A percentile compares a stretch with the other conserved stretches of the same genome.
phyloP scores from a whole-genome alignment of 2,329 filamentous ascomycete species.

The Alternaria sp. region DNA sequence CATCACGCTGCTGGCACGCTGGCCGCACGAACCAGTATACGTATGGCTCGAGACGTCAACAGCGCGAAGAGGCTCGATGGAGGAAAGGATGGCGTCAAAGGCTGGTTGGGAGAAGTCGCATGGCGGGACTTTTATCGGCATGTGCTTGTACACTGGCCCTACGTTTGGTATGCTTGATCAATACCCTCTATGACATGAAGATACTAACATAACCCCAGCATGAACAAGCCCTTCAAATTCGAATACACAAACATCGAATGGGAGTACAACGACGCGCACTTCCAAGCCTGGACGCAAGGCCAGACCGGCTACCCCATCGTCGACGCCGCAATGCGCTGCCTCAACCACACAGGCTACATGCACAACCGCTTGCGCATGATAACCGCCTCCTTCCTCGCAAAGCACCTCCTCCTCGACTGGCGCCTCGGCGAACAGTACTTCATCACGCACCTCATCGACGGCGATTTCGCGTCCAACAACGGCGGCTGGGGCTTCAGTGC shows the following conservation, averaged over 20 bases:
- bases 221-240: conserved; percentile 81
- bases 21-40: conserved; percentile 52
- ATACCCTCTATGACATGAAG: neutral
- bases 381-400: conserved; percentile 57
- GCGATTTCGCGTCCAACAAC: conserved; percentile 60
- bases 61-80: conserved; percentile 61
- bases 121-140: conserved; percentile 61
- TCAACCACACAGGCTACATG: conserved; percentile 59
- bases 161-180: conserved; percentile 67
- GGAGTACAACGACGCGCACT: conserved; percentile 64
- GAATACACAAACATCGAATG: conserved; percentile 83
- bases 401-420: conserved; percentile 59
- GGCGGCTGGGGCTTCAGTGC: conserved; percentile 72
- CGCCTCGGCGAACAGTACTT: conserved; percentile 60
- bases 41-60: conserved; percentile 60
- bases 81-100: conserved; percentile 50
- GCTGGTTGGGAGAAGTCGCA: conserved; percentile 61
- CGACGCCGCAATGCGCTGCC: conserved; percentile 60
- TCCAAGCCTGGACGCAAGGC: conserved; percentile 69
- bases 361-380: conserved; percentile 62
- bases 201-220: conserved; percentile 49
- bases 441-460: conserved; percentile 56
- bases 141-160: conserved; percentile 84
- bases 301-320: conserved; percentile 56
- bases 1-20: conserved; percentile 56